These are phyloP conservation scores for Amanita thiersii DNA, from an alignment of 768 basidiomycete genomes.

Conservation along the genomic window DNA sequence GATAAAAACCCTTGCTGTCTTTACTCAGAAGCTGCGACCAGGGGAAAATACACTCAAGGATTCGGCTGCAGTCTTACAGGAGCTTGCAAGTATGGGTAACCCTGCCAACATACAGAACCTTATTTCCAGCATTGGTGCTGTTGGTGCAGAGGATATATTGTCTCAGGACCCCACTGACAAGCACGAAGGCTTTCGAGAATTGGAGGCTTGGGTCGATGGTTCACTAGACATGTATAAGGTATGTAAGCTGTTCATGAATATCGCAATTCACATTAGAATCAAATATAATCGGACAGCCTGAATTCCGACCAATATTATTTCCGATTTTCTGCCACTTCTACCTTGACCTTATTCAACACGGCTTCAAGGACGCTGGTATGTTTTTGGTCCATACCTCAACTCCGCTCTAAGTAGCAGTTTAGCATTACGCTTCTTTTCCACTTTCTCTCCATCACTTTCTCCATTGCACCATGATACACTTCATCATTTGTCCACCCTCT, in stretches of 20 bases:
- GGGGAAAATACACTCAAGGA: conserved; percentile 71
- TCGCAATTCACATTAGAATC: not conserved
- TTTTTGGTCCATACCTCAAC: conserved; percentile 9
- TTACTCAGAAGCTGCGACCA: conserved; percentile 57
- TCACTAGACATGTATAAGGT: conserved; percentile 89
- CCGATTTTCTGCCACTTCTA: conserved; percentile 98
- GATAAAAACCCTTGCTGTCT: conserved; percentile 52
- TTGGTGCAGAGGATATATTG: conserved; percentile 77
- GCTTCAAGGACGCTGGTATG: conserved; percentile 85
- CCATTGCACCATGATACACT: conserved; percentile 60
- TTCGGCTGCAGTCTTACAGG: conserved; percentile 54
- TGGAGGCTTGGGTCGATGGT: conserved; percentile 86
- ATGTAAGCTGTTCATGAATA: conserved; percentile 17
- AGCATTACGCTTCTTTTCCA: conserved; percentile 72
- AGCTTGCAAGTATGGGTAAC: conserved; percentile 61
- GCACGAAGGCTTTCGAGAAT: conserved; percentile 77
- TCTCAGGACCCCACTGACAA: conserved; percentile 79
- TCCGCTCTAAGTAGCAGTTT: conserved; percentile 9
- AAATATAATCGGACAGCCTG: conserved; percentile 48
- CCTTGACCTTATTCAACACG: conserved; percentile 85
- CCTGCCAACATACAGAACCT: conserved; percentile 67
- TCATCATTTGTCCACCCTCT: conserved; percentile 71
- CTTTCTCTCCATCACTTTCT: conserved; percentile 62
- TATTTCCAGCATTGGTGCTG: conserved; percentile 67
- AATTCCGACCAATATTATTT: conserved; percentile 88